Base-by-base conservation (phyloP, 306 rosid genomes). In the Sechiopsis laciniata region DNA sequence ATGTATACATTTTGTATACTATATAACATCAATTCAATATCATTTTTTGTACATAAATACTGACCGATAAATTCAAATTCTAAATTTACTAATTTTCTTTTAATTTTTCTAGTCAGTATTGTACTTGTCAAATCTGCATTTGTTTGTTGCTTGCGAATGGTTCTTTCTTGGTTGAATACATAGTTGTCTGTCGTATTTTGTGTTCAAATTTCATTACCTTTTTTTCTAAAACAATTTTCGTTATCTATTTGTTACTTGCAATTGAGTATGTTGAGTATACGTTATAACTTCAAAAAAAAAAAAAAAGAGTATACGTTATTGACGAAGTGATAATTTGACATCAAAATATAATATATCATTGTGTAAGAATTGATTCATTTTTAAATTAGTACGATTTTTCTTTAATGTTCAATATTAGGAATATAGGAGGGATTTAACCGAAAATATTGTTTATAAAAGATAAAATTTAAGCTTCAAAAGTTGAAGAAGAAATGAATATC, bases 21-120 rank as follows among this genome's bases (percentile, higher is more conserved):
- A 12, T 10, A 22, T 53, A 2, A 29, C 24, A 26, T n/a, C 57
- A n/a, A 71, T 71, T 71, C 73, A 46, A 6, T 13, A 68, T 21
- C 57, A 48, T 68, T 68, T 68, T 46, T 68, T 68, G 73, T 68
- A 68, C 57, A 69, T 21, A 69, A 21, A 50, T 13, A 69, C 58
- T 50, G 16, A 64, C 70, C 0, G 22, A 69, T 46, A 3, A 7
- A 67, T 22, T 69, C 37, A 67, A 45, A 13, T 46, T 67, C 17
- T 56, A 67, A 67, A 19, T 10, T 20, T 67, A 12, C 6, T 19
- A 19, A 10, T 48, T 62, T 26, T 32, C 19, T 16, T 67, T 67
- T 10, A 45, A 12, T 45, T 46, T 46, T 45, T 10, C n/a, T 10
- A 7, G 17, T 11, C 48, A 11, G 55, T 7, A n/a, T 3, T 54